A percentile compares a stretch with the other conserved stretches of the same genome.
Evolutionary conservation across 2,329 filamentous ascomycete genomes (phyloP).

Genomic region (Venturia oleaginea): DNA sequence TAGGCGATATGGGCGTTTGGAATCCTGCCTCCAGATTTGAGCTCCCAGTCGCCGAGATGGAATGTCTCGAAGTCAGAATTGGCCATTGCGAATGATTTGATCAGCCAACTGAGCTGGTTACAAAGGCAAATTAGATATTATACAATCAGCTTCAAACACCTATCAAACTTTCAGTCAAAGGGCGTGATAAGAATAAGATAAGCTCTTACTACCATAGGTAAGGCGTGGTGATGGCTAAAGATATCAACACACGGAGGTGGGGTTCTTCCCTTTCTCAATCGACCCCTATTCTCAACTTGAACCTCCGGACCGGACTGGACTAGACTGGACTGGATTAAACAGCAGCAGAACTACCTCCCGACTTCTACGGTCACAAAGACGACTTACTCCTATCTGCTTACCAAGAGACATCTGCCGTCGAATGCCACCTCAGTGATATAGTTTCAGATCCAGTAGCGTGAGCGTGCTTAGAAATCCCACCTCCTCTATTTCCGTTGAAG

Average conservation of each 20-base stretch:
- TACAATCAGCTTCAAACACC: not conserved
- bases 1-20: slow-evolving; percentile 62
- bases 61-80: slow-evolving; percentile 39
- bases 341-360: no score
- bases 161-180: no score
- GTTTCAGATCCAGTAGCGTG: not conserved
- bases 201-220: not conserved
- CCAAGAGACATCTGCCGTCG: not conserved
- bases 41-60: slow-evolving; percentile 55
- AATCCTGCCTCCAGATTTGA: slow-evolving; percentile 56
- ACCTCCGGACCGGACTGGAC: no score
- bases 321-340: no score
- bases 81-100: slow-evolving; percentile 12
- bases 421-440: no score
- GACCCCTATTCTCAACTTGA: not conserved
- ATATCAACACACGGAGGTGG: not conserved
- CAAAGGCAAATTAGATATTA: not conserved
- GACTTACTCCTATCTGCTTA: no score
- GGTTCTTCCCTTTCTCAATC: not conserved
- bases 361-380: no score
- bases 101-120: not conserved
- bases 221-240: not conserved
- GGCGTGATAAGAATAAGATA: no score
- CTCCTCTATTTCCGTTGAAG: not conserved
- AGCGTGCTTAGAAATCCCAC: not conserved